Evolutionary conservation across 2,329 filamentous ascomycete genomes (phyloP), one percentile per base, ranked within the genome.

Genomic region (Cladosporium sp.): DNA sequence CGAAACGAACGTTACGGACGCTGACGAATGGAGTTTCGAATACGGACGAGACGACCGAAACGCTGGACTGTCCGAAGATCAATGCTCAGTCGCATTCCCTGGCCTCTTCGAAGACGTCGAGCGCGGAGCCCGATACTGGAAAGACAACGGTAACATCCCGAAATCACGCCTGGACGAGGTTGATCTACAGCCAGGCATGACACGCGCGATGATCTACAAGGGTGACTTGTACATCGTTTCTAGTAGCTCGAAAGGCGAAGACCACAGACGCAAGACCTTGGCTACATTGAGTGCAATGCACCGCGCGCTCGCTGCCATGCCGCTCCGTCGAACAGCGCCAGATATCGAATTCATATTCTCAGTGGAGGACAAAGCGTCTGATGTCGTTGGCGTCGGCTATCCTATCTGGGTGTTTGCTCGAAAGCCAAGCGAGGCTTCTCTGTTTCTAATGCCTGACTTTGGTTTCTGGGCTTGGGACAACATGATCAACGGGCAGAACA

Each of bases 381-480:
- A 59, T n/a, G 50, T 46, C 14, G 33, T 48, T 76, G 31, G 64
- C 67, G 35, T 61, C 70, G 43, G 34, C n/a, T 67, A 69, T 6
- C 65, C 73, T 2, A 74, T 75, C 63, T 72, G 79, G 66, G 68
- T 73, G n/a, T 72, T 75, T 2, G 70, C 72, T 8, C 72, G 72
- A 18, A 68, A 72, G 61, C 54, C 55, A 4, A 67, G 65, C 52
- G 56, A 54, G 16, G 56, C 53, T 9, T 72, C 72, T 34, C 69
- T 68, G 54, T 80, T 78, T 66, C 63, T 77, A 4, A 76, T 81
- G 68, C 78, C 78, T 53, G 80, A 77, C 68, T 83, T 78, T 70
- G 72, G 71, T 61, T 78, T 75, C 68, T 81, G 74, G 74, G 72
- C 74, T 5, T 81, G 78, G 78, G 68, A 74, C 18, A 69, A 77